Base-by-base conservation (phyloP, 306 rosid species). In the Benincasa hispida region DNA sequence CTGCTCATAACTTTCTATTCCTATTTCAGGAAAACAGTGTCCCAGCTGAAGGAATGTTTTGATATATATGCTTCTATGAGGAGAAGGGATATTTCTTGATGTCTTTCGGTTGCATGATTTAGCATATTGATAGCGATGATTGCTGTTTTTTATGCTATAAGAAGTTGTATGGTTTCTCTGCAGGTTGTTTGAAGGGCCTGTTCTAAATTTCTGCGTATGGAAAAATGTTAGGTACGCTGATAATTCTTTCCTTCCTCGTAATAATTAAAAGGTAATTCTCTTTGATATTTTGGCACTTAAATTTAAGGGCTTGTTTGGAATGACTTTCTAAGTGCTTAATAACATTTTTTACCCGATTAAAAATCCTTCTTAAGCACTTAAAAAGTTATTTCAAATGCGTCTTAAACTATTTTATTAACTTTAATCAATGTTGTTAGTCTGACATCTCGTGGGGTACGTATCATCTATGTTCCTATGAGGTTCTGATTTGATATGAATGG, bases 111-210 rank as follows among this genome's bases (percentile, higher is more conserved):
- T 73, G 62, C 62, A 28, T 28, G 47, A 30, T 51, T 50, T 73
- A 24, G 51, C 53, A 21, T 56, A 39, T 21, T 39, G 18, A 58
- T 76, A 41, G 54, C 37, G 68, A 22, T 58, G 39, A 37, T 58
- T 17, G 24, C 56, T 13, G 22, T 76, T 56, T 59, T 42, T 58
- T 57, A 59, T 42, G 32, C 56, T 56, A 41, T 32, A 76, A 35
- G 57, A 59, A 42, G 57, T 76, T 76, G 39, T 76, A 24, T 76
- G 79, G 69, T 42, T 76, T 76, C 54, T 39, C 32, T 76, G 79
- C 79, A 76, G 79, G 79, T 76, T 7, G 22, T 27, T 18, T 76
- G 79, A 59, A 76, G 72, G 51, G 51, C 57, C 48, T 25, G 56
- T 58, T 19, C 50, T 74, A 74, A 55, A 35, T 75, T 54, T 30